These are phyloP conservation scores for Annulohypoxylon moriforme DNA, from an alignment of 495 filamentous ascomycete species.

Conservation along the genomic window DNA sequence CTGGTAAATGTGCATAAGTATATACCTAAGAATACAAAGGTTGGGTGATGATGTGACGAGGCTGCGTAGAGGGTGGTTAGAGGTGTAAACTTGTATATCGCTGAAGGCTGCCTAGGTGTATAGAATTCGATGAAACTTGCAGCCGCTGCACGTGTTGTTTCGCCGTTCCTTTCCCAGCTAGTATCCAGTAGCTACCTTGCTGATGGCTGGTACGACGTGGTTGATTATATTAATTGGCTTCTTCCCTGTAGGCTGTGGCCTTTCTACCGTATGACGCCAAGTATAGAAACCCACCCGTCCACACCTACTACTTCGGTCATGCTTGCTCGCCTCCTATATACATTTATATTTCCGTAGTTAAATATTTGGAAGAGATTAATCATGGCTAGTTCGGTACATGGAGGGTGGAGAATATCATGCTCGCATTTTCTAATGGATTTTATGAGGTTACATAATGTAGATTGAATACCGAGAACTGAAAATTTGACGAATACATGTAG, in stretches of 20 bases:
- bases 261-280: conserved; percentile 30
- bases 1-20: conserved; percentile 63
- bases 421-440: background rate
- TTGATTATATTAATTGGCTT: conserved; percentile 14
- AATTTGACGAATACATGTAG: conserved; percentile 7
- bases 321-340: conserved; percentile 5
- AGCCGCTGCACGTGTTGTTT: conserved; percentile 25
- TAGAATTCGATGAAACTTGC: conserved; percentile 41
- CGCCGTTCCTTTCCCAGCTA: background rate
- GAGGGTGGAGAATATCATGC: conserved; percentile 1
- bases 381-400: background rate
- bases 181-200: background rate
- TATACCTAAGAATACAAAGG: conserved; percentile 5
- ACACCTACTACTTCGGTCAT: background rate
- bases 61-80: conserved; percentile 22
- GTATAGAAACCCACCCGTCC: conserved; percentile 15
- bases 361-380: background rate
- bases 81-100: conserved; percentile 44
- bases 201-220: conserved; percentile 14
- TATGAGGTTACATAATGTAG: conserved; percentile 7
- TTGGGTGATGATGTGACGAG: conserved; percentile 11
- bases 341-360: conserved; percentile 3
- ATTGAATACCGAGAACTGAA: background rate
- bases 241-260: background rate
- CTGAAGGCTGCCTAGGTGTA: conserved; percentile 29